Conservation (phyloP, 78 protist species). For the Emiliania huxleyi region DNA sequence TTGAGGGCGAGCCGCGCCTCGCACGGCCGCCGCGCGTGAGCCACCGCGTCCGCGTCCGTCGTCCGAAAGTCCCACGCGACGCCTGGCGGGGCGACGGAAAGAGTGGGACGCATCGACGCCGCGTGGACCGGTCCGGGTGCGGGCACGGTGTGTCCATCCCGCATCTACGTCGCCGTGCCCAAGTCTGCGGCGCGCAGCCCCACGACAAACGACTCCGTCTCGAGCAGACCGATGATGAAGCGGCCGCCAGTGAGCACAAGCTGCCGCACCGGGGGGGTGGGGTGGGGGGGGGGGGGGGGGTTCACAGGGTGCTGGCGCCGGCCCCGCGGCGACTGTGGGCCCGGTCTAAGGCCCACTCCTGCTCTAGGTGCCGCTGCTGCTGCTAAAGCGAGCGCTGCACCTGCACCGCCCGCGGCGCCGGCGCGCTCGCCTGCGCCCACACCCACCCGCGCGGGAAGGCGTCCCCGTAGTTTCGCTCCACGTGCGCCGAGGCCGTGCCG, state of each 20-base stretch:
- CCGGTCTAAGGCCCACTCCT: no score
- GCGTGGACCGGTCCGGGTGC: no score
- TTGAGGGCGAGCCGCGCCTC: background rate
- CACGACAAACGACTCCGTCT: background rate
- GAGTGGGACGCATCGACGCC: no score
- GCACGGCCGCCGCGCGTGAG: background rate
- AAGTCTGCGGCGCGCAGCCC: background rate
- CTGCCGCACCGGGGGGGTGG: no score
- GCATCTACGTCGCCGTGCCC: background rate
- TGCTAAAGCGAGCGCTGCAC: no score
- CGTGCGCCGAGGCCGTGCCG: background rate
- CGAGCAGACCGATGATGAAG: background rate
- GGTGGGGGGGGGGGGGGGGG: no score
- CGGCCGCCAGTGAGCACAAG: background rate
- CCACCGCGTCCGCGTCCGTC: background rate
- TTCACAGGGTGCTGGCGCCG: no score
- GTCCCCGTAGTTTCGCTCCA: background rate
- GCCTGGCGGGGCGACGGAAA: background rate
- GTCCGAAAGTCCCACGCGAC: background rate
- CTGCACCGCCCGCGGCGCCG: background rate
- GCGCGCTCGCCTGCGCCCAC: conserved; percentile 15
- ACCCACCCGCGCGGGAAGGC: background rate
- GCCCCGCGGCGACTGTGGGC: no score
- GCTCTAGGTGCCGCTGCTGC: no score
- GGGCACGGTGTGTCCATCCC: no score